Evolutionary conservation across 495 filamentous ascomycete genomes (phyloP).

Genomic region (Massariosphaeria phaeospora): DNA sequence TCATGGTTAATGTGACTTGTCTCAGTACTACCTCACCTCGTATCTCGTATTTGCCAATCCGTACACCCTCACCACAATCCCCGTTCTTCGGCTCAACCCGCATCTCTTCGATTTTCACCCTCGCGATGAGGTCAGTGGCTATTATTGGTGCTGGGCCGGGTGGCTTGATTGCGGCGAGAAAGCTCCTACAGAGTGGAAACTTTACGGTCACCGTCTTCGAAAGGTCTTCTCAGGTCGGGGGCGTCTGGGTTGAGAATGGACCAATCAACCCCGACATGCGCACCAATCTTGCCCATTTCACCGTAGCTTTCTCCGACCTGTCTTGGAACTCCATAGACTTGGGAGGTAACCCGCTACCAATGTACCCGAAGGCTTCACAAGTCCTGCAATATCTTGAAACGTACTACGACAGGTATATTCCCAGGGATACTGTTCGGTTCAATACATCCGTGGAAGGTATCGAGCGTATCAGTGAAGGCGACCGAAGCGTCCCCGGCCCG

Average conservation of each 20-base stretch:
- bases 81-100: too few relatives aligned
- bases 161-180: not conserved
- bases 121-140: too few relatives aligned
- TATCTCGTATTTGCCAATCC: too few relatives aligned
- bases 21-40: too few relatives aligned
- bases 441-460: not conserved
- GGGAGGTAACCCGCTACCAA: not conserved
- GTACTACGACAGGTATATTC: not conserved
- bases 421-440: not conserved
- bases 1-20: too few relatives aligned
- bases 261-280: constrained; percentile 8
- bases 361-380: constrained; percentile 2
- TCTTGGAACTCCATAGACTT: constrained; percentile 12
- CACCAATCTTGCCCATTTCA: constrained; percentile 3
- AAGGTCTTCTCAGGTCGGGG: not conserved
- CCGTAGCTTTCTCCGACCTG: constrained; percentile 3
- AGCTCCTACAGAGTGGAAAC: not conserved
- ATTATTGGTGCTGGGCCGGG: constrained; percentile 5
- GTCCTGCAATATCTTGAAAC: not conserved
- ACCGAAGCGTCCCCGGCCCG: not conserved
- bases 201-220: constrained; percentile 7
- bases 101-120: too few relatives aligned
- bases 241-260: not conserved
- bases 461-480: not conserved
- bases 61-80: too few relatives aligned